Base-by-base conservation (phyloP, 2,329 filamentous ascomycete species). In the Rhinocladiella mackenziei region DNA sequence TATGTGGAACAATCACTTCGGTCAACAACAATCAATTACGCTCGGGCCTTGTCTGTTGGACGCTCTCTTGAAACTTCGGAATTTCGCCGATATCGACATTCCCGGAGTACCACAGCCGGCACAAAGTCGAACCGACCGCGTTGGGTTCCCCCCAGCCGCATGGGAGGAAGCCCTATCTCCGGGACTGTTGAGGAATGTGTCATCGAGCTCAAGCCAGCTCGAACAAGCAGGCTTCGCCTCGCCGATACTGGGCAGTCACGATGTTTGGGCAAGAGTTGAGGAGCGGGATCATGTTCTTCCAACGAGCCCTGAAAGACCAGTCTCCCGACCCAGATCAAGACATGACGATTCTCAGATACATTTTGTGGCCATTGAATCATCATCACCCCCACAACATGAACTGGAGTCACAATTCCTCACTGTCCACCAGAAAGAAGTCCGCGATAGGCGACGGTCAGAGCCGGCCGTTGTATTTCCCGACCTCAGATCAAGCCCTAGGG, bases 321-420 rank as follows among this genome's bases (percentile, higher is more conserved):
- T 58, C 35, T 58, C 58, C 11, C 56, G 74, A 34, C 70, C 75
- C 13, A 77, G 76, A 47, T 70, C 82, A 19, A 78, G 84, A 23
- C 88, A 94, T 56, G 79, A 94, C 50, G 77, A 94, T 63, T 94
- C 87, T 0, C 88, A 94, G 58, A 75, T 94, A 18, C 75, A 86
- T 31, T 92, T 92, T 58, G 78, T 83, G 2, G 68, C 79, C 0
- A 83, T 91, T 34, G 75, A 77, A 20, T 78, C 80, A 9, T 78
- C 81, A 0, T 70, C 73, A 0, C 67, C 74, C 2, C 66, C 72
- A 3, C 64, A 67, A 10, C 65, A 63, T 0, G 60, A 62, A 14
- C 55, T 60, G 3, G 81, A 86, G 43, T 87, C 84, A 0, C 87
- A 92, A 56, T 66, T 81, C 13, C 68, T 94, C 36, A 94, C 88